These are phyloP conservation scores for Kalmusia sp. DNA, from an alignment of 2,329 filamentous ascomycete species.

Conservation along the genomic window DNA sequence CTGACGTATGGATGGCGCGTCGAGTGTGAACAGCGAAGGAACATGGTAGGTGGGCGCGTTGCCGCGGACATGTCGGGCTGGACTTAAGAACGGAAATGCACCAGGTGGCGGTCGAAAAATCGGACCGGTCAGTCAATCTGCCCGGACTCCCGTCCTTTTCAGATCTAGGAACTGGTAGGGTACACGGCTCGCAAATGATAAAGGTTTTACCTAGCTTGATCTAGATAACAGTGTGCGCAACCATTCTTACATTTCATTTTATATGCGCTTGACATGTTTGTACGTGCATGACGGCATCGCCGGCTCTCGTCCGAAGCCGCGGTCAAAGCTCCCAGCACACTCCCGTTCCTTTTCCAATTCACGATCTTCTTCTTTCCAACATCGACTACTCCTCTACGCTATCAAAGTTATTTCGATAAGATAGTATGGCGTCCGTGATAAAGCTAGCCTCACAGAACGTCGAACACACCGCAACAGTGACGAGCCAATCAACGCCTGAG, in stretches of 20 bases:
- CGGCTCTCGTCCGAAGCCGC: not conserved
- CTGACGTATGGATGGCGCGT: constrained; percentile 8
- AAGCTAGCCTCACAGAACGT: not conserved
- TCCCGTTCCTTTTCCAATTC: not conserved
- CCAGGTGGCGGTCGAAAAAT: not conserved
- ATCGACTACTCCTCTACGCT: no score
- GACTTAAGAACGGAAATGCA: constrained; percentile 6
- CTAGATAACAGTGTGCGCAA: not conserved
- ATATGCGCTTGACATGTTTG: not conserved
- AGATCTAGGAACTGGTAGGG: not conserved
- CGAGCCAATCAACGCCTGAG: not conserved
- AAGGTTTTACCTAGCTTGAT: constrained; percentile 2
- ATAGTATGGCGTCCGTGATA: not conserved
- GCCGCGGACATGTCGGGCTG: constrained; percentile 13
- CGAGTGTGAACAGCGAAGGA: not conserved
- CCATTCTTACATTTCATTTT: not conserved
- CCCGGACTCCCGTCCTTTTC: not conserved
- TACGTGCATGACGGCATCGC: constrained; percentile 4
- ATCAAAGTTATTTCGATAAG: not conserved
- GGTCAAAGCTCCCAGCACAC: not conserved
- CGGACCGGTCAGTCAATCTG: not conserved
- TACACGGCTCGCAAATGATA: not conserved
- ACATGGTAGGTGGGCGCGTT: constrained; percentile 2
- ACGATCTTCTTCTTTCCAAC: no score
- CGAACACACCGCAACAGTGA: not conserved